Conservation (phyloP, 2,329 filamentous ascomycete genomes). For the Paecilomyces dactylethromorphus region DNA sequence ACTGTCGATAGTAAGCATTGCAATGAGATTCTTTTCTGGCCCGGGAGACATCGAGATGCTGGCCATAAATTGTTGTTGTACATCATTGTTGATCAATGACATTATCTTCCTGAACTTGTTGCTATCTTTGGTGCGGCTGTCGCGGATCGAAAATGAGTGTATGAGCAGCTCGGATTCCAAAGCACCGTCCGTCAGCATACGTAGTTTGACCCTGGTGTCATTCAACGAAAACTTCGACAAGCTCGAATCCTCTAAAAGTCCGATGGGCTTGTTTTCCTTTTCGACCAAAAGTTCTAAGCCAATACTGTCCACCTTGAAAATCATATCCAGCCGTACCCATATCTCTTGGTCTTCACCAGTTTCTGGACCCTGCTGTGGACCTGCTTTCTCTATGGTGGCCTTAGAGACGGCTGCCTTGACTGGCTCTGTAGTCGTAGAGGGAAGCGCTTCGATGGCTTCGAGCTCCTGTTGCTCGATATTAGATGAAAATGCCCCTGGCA, state of each 20-base stretch:
- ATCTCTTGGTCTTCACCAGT: constrained; percentile 60
- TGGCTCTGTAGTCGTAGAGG: constrained; percentile 45
- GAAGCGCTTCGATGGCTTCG: constrained; percentile 69
- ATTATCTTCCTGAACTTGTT: constrained; percentile 99
- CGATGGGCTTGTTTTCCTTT: constrained; percentile 68
- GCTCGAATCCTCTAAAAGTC: constrained; percentile 69
- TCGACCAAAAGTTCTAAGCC: constrained; percentile 81
- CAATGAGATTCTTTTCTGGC: constrained; percentile 72
- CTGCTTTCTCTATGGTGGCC: constrained; percentile 44
- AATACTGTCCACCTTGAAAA: constrained; percentile 82
- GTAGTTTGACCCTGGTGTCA: constrained; percentile 81
- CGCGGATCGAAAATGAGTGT: constrained; percentile 87
- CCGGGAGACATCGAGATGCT: constrained; percentile 89
- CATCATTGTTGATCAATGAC: constrained; percentile 89
- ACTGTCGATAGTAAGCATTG: constrained; percentile 89
- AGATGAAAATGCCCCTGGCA: constrained; percentile 78
- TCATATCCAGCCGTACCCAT: constrained; percentile 90
- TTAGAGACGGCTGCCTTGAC: constrained; percentile 44
- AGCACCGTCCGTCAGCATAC: constrained; percentile 86
- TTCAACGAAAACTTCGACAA: constrained; percentile 92
- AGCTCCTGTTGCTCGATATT: constrained; percentile 66
- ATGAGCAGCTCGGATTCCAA: constrained; percentile 90
- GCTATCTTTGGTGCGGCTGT: constrained; percentile 79
- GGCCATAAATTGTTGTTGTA: constrained; percentile 94
- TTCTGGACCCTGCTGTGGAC: constrained; percentile 59